Percentiles rank a stretch among this genome's conserved stretches.
Evolutionary conservation across 495 filamentous ascomycete genomes (phyloP).

Genomic region (Neurospora sp.): DNA sequence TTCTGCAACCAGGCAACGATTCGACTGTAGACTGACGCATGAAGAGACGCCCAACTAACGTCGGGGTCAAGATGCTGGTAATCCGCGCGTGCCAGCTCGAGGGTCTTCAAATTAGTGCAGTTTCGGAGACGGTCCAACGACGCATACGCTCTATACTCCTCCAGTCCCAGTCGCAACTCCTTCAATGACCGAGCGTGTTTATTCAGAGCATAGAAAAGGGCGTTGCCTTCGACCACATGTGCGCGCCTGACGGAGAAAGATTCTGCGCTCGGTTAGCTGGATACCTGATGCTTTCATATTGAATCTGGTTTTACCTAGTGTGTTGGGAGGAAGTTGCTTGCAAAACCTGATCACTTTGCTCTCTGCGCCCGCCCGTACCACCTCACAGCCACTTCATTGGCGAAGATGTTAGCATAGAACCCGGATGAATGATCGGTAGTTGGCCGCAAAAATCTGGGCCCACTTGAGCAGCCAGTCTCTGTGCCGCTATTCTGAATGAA

Average conservation of each 20-base stretch:
- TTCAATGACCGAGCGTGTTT: neutral
- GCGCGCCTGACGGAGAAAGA: neutral
- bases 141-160: too few species aligned
- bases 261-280: neutral
- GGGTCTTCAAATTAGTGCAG: neutral
- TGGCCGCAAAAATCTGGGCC: neutral
- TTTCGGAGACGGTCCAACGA: neutral
- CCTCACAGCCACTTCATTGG: neutral
- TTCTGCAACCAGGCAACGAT: neutral
- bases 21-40: neutral
- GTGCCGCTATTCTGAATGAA: neutral
- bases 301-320: neutral
- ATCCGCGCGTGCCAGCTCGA: neutral
- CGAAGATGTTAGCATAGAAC: neutral
- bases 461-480: neutral
- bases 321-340: neutral
- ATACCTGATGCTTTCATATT: neutral
- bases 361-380: too few species aligned
- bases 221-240: neutral
- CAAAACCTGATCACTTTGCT: neutral
- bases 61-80: too few species aligned
- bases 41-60: neutral
- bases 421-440: neutral
- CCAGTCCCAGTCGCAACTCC: too few species aligned
- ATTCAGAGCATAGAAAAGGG: neutral